phyloP scores from a whole-genome alignment of 345 rosid species.

The Citrus unshiu region DNA sequence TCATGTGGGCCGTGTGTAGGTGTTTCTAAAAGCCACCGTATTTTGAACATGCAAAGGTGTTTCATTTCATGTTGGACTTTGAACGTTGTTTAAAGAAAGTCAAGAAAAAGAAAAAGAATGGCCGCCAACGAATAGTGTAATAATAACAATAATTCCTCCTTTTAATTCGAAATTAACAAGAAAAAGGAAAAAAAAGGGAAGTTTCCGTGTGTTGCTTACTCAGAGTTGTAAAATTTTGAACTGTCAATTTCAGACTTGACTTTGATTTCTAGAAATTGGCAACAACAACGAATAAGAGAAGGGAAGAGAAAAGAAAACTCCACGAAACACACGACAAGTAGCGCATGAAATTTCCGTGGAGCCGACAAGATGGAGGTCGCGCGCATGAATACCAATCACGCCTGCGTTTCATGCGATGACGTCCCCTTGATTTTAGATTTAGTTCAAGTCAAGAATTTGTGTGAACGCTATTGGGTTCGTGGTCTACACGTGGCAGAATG shows the following conservation, averaged over 20 bases:
- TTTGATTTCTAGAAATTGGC: neutral
- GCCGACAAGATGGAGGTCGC: neutral
- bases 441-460: neutral
- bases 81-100: neutral
- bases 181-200: too few species aligned
- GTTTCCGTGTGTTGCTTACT: neutral
- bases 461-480: rapidly evolving
- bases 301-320: neutral
- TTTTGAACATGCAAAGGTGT: neutral
- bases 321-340: neutral
- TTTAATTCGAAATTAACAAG: too few species aligned
- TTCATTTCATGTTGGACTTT: neutral
- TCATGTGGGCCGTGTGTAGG: neutral
- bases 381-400: neutral
- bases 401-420: neutral
- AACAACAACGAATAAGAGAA: neutral
- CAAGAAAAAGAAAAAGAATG: neutral
- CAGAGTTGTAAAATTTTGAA: neutral
- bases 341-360: neutral
- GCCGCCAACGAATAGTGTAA: neutral
- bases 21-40: neutral
- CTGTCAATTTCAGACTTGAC: neutral
- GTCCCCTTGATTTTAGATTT: neutral
- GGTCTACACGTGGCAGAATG: too few species aligned
- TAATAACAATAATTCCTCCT: neutral